Conservation (phyloP, 2,329 filamentous ascomycete species). For the Cladosporium austrohemisphaericum region DNA sequence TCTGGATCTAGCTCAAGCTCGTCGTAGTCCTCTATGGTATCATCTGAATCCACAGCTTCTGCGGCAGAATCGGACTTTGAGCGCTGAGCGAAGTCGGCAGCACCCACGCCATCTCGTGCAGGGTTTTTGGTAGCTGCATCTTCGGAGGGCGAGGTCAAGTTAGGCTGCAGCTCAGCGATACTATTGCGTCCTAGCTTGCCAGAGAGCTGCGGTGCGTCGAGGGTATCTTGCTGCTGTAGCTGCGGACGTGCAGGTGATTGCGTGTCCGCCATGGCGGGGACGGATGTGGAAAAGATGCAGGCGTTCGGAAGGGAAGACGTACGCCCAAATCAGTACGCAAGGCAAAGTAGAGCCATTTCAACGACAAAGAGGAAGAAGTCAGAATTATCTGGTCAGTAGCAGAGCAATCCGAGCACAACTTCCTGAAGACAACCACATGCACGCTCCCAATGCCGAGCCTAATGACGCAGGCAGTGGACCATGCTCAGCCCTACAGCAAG, state of each 20-base stretch:
- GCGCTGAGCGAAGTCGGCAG: constrained; percentile 10
- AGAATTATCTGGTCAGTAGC: no score
- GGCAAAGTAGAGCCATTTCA: no score
- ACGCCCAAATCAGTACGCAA: no score
- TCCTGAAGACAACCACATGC: no score
- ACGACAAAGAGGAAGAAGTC: no score
- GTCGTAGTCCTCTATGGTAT: constrained; percentile 42
- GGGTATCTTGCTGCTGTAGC: constrained; percentile 21
- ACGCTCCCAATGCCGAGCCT: no score
- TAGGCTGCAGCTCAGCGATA: constrained; percentile 9
- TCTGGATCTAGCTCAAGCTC: constrained; percentile 36
- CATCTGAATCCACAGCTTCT: constrained; percentile 21
- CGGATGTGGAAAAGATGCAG: background rate
- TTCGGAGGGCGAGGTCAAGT: background rate
- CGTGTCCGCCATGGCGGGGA: constrained; percentile 7
- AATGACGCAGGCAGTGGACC: no score
- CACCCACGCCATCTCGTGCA: constrained; percentile 20
- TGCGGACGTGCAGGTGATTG: constrained; percentile 16
- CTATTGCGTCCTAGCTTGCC: constrained; percentile 9
- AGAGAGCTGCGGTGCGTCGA: constrained; percentile 22
- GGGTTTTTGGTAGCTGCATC: constrained; percentile 60
- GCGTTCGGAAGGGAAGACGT: no score
- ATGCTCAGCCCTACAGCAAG: no score
- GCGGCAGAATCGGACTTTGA: constrained; percentile 10
- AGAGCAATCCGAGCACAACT: no score